Conservation (phyloP, 257 asterid genomes). For the Nicotiana sylvestris region DNA sequence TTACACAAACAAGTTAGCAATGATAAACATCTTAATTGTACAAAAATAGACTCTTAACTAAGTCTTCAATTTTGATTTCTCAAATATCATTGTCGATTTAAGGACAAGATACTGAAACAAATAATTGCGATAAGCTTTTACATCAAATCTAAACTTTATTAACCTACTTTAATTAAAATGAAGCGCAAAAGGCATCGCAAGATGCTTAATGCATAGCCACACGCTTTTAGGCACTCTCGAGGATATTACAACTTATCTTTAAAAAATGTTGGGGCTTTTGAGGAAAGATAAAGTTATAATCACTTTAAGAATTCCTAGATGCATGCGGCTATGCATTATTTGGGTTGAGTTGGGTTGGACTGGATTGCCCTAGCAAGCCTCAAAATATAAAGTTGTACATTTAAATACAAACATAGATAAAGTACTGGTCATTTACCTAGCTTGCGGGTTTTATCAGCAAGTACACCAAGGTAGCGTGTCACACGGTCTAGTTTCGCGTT, state of each 20-base stretch:
- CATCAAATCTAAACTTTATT: neutral
- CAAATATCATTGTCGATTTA: neutral
- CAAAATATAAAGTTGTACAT: neutral
- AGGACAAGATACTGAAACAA: neutral
- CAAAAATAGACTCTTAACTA: neutral
- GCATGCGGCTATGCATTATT: neutral
- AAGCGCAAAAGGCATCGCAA: neutral
- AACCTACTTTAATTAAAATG: neutral
- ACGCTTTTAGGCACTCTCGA: neutral
- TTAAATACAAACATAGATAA: neutral
- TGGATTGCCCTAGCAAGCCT: neutral
- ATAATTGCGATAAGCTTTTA: neutral
- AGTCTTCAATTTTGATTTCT: neutral
- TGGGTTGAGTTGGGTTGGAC: neutral
- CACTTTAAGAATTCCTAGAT: neutral
- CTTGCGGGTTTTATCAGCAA: conserved; percentile 87
- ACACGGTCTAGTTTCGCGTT: conserved; percentile 90
- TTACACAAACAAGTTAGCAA: neutral
- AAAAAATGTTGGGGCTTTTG: neutral
- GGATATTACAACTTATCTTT: neutral
- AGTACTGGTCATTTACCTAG: conserved; percentile 48
- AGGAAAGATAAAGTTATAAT: neutral
- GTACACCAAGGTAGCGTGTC: conserved; percentile 91
- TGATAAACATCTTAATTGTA: neutral
- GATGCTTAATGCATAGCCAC: neutral